Conservation (phyloP, 495 filamentous ascomycete species). For the Penicillium daleae region DNA sequence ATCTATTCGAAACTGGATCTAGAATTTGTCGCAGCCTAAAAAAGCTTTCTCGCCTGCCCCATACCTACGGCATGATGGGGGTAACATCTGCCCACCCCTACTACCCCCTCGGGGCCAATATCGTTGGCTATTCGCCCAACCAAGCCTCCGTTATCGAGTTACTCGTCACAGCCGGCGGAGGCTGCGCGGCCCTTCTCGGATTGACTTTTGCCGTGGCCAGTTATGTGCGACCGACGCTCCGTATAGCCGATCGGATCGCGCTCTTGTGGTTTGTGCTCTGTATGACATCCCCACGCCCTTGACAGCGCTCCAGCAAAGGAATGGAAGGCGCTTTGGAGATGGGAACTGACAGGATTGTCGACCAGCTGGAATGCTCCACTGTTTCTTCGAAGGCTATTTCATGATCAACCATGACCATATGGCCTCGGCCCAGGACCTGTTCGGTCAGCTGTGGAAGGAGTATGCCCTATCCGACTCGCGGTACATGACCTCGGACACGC, state of each 20-base stretch:
- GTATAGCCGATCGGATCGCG: slow-evolving; percentile 53
- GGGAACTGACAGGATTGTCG: slow-evolving; percentile 12
- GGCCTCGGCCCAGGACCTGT: slow-evolving; percentile 61
- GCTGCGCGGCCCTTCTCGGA: slow-evolving; percentile 55
- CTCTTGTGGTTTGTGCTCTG: slow-evolving; percentile 71
- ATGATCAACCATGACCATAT: slow-evolving; percentile 66
- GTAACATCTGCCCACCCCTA: slow-evolving; percentile 61
- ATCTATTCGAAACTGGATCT: background rate
- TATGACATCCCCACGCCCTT: slow-evolving; percentile 36
- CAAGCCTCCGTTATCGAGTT: slow-evolving; percentile 55
- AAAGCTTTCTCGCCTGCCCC: slow-evolving; percentile 8
- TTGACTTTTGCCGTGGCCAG: slow-evolving; percentile 52
- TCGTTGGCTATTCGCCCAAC: slow-evolving; percentile 67
- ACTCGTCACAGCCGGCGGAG: slow-evolving; percentile 55
- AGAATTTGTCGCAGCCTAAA: background rate
- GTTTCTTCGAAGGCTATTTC: slow-evolving; percentile 88
- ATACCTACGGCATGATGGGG: slow-evolving; percentile 22
- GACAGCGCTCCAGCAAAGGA: slow-evolving; percentile 3
- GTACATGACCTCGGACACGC: slow-evolving; percentile 76
- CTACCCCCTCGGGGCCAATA: slow-evolving; percentile 64
- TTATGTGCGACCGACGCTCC: slow-evolving; percentile 50
- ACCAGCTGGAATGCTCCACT: slow-evolving; percentile 68
- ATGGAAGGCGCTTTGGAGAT: background rate
- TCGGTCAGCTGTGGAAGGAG: slow-evolving; percentile 88
- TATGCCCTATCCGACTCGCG: slow-evolving; percentile 83